Base-by-base conservation (phyloP, 257 asterid genomes). In the Primulina huaijiensis region DNA sequence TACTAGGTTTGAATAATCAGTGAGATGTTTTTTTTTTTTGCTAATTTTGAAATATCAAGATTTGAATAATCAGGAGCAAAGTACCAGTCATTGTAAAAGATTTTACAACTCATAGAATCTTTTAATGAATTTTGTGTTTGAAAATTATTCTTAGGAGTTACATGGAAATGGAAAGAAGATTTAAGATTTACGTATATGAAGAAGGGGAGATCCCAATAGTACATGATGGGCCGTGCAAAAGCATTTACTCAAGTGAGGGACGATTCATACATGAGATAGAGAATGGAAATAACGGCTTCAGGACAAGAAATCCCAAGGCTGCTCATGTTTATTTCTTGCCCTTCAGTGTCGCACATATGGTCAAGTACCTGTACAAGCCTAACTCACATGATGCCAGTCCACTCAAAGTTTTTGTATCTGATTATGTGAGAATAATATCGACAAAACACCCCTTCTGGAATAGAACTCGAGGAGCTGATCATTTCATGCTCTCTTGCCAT, bases 401-500 rank as follows among this genome's bases (percentile, higher is more conserved):
- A 11, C 86, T 91, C 73, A 34, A 68, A 70, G 66, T 62, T n/a
- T 84, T 88, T 20, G 82, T 82, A 9, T 80, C 88, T 4, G 99
- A 88, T 76, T 94, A 91, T 40, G 95, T 94, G 38, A 81, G 69
- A 19, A 75, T 85, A 77, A 82, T 94, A 79, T 87, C 97, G 76
- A 79, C 80, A 7, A 89, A 86, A 72, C 83, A 94, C 73, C 86
- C 96, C 57, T 89, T 86, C 77, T 94, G 99, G 99, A 94, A 89
- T 69, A 80, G 76, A 60, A 82, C 82, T 63, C 91, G 76, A 62
- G 99, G 99, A 58, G 97, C 99, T 72, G 97, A 94, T 67, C 99
- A 94, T 67, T 91, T 94, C 89, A 90, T 94, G 97, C 88, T 94
- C 56, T 81, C 99, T 33, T 94, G 99, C 87, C 99, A 94, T 80